Base-by-base conservation (phyloP, 1,139 yeast genomes). In the Candida gigantensis region DNA sequence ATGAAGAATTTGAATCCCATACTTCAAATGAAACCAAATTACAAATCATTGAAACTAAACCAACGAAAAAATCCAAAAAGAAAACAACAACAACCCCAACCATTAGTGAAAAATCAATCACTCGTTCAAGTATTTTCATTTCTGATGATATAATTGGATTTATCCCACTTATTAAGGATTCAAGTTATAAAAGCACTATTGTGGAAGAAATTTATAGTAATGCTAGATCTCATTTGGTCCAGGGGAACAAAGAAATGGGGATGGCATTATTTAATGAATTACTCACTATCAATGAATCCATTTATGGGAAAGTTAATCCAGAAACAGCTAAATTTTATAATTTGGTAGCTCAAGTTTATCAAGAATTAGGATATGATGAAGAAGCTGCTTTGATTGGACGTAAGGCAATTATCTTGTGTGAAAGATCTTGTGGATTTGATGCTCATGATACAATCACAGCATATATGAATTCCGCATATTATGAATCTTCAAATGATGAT, bases 371-470 rank as follows among this genome's bases (percentile, higher is more conserved):
- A 8, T 64, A 74, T 49, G 60, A 64, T 31, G 62, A 65, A 20
- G 81, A 77, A 49, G 92, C 97, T 4, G 73, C 81, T 38, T 73
- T 72, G n/a, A 66, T 79, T 47, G 77, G 84, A 16, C 81, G 95
- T 50, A 83, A 79, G 57, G 81, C 96, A 2, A 74, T 81, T 44
- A 68, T 79, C 28, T 77, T 89, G 42, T 72, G 81, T 40, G 97
- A 92, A 67, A 79, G 97, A 62, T 74, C 83, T 14, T 61, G 72
- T 35, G 98, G 98, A 42, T 61, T 81, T 46, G 97, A 90, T 57
- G 77, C 94, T 6, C 77, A 76, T 52, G 94, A 88, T 49, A 76
- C 92, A 19, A 61, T 88, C 24, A 75, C 88, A 44, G 72, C 88
- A 24, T 77, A 84, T 56, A 72, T 82, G 52, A 88, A 87, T 60